A percentile compares a stretch with the other conserved stretches of the same genome.
These are phyloP conservation scores for Planoprotostelium fungivorum DNA, from an alignment of 78 protist genomes.

Conservation along the genomic window DNA sequence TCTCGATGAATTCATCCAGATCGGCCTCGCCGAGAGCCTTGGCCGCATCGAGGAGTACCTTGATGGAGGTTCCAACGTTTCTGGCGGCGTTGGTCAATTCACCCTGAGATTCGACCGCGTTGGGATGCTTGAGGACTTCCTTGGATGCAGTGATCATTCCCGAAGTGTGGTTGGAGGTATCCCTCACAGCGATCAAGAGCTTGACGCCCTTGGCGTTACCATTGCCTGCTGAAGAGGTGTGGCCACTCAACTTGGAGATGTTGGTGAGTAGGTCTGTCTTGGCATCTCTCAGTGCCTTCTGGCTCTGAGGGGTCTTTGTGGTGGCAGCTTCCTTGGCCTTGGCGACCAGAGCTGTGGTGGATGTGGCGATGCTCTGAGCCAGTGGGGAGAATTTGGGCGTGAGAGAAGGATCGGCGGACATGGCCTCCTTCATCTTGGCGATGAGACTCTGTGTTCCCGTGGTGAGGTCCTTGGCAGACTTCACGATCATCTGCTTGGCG, in stretches of 20 bases:
- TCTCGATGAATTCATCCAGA: conserved; percentile 50
- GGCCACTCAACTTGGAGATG: neutral
- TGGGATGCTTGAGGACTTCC: neutral
- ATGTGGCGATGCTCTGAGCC: conserved; percentile 46
- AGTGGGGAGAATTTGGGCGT: neutral
- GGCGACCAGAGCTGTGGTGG: conserved; percentile 7
- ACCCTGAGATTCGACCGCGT: neutral
- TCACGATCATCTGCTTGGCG: neutral
- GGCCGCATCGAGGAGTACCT: conserved; percentile 31
- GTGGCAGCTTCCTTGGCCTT: conserved; percentile 17
- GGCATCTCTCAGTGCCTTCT: neutral
- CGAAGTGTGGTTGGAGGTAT: neutral
- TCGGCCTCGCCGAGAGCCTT: conserved; percentile 55
- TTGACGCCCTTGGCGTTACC: neutral
- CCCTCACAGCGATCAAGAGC: neutral
- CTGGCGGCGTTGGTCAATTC: neutral
- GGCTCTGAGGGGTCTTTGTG: neutral
- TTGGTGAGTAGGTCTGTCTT: neutral
- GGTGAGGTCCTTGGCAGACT: neutral
- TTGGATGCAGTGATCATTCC: neutral
- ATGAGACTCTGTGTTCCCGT: neutral
- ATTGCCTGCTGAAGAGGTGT: neutral
- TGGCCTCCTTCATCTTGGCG: neutral
- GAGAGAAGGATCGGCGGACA: neutral
- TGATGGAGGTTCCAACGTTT: conserved; percentile 32